Conservation (phyloP, 768 basidiomycete genomes). For the Boletellus ananiceps region DNA sequence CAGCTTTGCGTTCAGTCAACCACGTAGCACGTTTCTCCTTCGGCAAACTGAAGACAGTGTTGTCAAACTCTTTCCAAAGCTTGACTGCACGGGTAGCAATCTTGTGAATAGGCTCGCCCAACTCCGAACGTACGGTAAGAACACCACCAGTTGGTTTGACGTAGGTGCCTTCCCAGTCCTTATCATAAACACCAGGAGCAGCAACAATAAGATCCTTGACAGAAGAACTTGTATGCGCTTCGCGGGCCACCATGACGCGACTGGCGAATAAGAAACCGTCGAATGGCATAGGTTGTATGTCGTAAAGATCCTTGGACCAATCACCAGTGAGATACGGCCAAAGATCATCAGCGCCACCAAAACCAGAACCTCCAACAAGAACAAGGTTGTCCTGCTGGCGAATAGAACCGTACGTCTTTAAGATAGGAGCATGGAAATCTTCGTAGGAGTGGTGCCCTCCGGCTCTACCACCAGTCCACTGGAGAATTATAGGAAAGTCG, state of each 20-base stretch:
- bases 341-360: slow-evolving; percentile 90
- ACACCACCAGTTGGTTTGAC: slow-evolving; percentile 92
- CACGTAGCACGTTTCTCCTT: slow-evolving; percentile 93
- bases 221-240: slow-evolving; percentile 89
- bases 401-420: slow-evolving; percentile 86
- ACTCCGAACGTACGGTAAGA: slow-evolving; percentile 93
- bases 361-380: slow-evolving; percentile 92
- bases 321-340: slow-evolving; percentile 97
- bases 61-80: slow-evolving; percentile 98
- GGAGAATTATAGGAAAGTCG: slow-evolving; percentile 94
- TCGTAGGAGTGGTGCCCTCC: slow-evolving; percentile 98
- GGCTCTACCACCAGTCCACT: slow-evolving; percentile 99
- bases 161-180: slow-evolving; percentile 93
- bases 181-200: slow-evolving; percentile 87
- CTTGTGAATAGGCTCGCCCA: slow-evolving; percentile 99
- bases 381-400: slow-evolving; percentile 85
- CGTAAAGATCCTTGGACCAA: slow-evolving; percentile 81
- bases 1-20: slow-evolving; percentile 82
- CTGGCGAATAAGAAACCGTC: slow-evolving; percentile 96
- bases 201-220: slow-evolving; percentile 97
- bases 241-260: slow-evolving; percentile 98
- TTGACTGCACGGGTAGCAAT: slow-evolving; percentile 95
- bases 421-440: slow-evolving; percentile 95
- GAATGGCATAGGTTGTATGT: slow-evolving; percentile 94
- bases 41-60: slow-evolving; percentile 90